These are phyloP conservation scores for Colletotrichum sp. DNA, from an alignment of 2,329 filamentous ascomycete genomes.

Conservation along the genomic window DNA sequence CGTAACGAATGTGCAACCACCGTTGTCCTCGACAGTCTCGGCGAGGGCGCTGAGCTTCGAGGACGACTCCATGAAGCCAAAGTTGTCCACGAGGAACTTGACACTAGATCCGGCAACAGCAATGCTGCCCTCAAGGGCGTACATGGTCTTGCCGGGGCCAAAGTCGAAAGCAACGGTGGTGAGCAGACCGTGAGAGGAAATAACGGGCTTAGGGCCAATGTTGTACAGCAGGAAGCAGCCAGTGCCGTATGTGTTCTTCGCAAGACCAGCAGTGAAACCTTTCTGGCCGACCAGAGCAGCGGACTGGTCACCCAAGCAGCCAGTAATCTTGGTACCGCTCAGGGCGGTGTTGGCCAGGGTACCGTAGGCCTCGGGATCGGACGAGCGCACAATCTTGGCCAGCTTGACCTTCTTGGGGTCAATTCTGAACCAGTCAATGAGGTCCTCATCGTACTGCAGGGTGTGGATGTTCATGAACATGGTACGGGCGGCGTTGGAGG, in stretches of 20 bases:
- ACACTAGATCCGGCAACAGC: constrained; percentile 79
- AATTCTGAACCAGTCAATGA: constrained; percentile 77
- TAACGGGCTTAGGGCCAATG: constrained; percentile 78
- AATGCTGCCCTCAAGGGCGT: constrained; percentile 79
- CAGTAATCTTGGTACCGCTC: constrained; percentile 73
- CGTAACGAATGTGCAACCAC: constrained; percentile 78
- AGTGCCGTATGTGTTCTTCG: constrained; percentile 88
- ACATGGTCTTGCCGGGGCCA: constrained; percentile 68
- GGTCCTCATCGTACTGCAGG: constrained; percentile 74
- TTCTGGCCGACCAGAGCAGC: constrained; percentile 82
- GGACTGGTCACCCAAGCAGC: constrained; percentile 82
- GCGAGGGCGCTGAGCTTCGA: constrained; percentile 50
- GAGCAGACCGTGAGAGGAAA: constrained; percentile 78
- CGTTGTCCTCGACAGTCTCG: constrained; percentile 66
- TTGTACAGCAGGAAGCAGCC: constrained; percentile 88
- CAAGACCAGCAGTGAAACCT: constrained; percentile 75
- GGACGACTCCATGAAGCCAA: constrained; percentile 58
- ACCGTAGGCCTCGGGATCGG: constrained; percentile 73
- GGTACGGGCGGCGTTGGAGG: constrained; percentile 82
- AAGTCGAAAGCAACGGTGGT: constrained; percentile 82
- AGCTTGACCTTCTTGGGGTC: constrained; percentile 72
- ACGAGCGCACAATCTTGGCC: constrained; percentile 79
- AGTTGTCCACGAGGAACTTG: constrained; percentile 68
- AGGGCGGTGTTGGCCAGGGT: constrained; percentile 64
- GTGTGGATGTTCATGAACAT: constrained; percentile 88